Percentiles rank a stretch among this genome's conserved stretches.
Evolutionary conservation across 192 early-diverging fungal species (phyloP).

Genomic region (Linderina pennispora): DNA sequence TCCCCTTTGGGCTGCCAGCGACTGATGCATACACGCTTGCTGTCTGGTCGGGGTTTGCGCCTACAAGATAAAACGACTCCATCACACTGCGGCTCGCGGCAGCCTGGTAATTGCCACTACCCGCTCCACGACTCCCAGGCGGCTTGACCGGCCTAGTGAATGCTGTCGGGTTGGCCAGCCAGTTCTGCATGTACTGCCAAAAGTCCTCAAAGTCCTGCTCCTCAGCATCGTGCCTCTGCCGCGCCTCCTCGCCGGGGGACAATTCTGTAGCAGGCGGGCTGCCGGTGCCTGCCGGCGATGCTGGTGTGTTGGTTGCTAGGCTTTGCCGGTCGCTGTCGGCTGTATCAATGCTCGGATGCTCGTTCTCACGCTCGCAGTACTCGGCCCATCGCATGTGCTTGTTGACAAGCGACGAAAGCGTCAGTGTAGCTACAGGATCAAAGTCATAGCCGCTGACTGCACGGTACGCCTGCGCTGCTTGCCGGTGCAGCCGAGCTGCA

Average conservation of each 20-base stretch:
- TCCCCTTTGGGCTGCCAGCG: constrained; percentile 5
- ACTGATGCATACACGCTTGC: constrained; percentile 21
- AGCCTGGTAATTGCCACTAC: neutral
- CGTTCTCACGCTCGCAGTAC: constrained; percentile 23
- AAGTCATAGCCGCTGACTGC: constrained; percentile 15
- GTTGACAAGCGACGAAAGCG: constrained; percentile 27
- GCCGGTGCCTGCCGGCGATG: neutral
- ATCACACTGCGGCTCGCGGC: constrained; percentile 16
- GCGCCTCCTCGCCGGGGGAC: no score
- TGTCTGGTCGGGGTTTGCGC: constrained; percentile 23
- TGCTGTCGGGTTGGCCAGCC: constrained; percentile 39
- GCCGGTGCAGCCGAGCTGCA: constrained; percentile 16
- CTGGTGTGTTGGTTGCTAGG: neutral
- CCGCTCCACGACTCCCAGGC: neutral
- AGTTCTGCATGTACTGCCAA: constrained; percentile 47
- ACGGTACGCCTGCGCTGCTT: constrained; percentile 22
- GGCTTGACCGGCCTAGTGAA: constrained; percentile 25
- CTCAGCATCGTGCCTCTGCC: neutral
- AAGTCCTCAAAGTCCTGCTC: constrained; percentile 45
- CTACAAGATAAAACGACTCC: constrained; percentile 48
- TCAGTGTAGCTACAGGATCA: constrained; percentile 36
- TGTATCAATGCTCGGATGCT: neutral
- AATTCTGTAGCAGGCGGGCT: neutral
- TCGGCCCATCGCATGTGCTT: constrained; percentile 39
- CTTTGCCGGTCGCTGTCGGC: neutral